phyloP scores from a whole-genome alignment of 805 yeast species.

The Kluyveromyces dobzhanskii region DNA sequence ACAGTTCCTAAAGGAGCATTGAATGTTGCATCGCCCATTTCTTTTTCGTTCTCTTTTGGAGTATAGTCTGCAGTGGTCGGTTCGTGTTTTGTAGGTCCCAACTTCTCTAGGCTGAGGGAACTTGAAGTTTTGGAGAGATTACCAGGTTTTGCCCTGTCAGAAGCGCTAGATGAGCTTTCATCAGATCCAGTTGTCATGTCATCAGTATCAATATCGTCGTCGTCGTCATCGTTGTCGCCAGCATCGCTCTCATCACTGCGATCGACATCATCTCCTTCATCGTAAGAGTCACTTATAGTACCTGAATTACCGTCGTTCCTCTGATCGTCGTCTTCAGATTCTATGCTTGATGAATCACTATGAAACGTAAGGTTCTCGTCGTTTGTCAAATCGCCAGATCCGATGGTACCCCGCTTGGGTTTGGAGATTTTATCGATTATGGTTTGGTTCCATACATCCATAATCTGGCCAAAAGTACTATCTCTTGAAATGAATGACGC shows the following conservation, averaged over 20 bases:
- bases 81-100: slow-evolving; percentile 39
- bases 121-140: neutral
- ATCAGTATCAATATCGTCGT: slow-evolving; percentile 6
- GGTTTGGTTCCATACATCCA: slow-evolving; percentile 51
- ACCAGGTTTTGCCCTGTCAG: neutral
- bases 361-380: neutral
- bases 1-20: slow-evolving; percentile 61
- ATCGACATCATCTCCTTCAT: neutral
- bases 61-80: slow-evolving; percentile 41
- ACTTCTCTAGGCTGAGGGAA: neutral
- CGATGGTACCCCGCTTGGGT: neutral
- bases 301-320: neutral
- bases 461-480: slow-evolving; percentile 39
- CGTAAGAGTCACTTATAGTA: neutral
- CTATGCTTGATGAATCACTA: neutral
- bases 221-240: slow-evolving; percentile 12
- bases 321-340: neutral
- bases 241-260: neutral
- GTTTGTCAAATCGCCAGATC: slow-evolving; percentile 1
- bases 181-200: slow-evolving; percentile 4
- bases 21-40: slow-evolving; percentile 45
- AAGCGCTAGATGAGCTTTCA: neutral
- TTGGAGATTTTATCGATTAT: slow-evolving; percentile 11
- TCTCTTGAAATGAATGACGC: slow-evolving; percentile 62
- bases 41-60: slow-evolving; percentile 41